Conservation (phyloP, 345 rosid genomes). For the Bruguiera sexangula region DNA sequence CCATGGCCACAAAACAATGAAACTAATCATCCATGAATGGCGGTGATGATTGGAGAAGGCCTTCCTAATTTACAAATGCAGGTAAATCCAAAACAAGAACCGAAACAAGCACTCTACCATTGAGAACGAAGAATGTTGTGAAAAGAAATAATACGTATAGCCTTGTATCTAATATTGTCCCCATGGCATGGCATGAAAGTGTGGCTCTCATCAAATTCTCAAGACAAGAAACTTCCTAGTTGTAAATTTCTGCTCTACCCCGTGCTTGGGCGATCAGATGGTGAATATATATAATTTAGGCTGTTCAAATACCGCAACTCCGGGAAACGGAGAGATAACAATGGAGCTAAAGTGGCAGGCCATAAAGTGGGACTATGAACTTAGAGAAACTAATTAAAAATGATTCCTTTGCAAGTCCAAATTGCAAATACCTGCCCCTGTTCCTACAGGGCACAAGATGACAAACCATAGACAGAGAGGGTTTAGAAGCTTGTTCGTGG, state of each 20-base stretch:
- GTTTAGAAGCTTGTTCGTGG: background rate
- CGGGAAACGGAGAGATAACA: background rate
- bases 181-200: constrained; percentile 25
- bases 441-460: background rate
- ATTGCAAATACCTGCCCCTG: no score
- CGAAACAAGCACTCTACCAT: constrained; percentile 17
- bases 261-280: background rate
- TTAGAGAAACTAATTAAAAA: no score
- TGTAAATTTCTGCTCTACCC: background rate
- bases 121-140: constrained; percentile 14
- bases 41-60: no score
- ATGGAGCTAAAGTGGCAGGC: background rate
- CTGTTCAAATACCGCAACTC: no score
- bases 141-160: constrained; percentile 8
- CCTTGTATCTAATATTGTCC: background rate
- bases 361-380: background rate
- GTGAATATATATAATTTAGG: background rate
- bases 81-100: no score
- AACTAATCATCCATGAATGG: background rate
- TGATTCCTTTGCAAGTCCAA: no score
- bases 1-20: background rate
- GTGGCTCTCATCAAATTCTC: background rate
- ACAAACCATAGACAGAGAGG: background rate
- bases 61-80: no score
- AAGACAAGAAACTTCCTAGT: background rate